Evolutionary conservation across 2,329 filamentous ascomycete species (phyloP).

Genomic region (Neophaeococcomyces mojaviensis): DNA sequence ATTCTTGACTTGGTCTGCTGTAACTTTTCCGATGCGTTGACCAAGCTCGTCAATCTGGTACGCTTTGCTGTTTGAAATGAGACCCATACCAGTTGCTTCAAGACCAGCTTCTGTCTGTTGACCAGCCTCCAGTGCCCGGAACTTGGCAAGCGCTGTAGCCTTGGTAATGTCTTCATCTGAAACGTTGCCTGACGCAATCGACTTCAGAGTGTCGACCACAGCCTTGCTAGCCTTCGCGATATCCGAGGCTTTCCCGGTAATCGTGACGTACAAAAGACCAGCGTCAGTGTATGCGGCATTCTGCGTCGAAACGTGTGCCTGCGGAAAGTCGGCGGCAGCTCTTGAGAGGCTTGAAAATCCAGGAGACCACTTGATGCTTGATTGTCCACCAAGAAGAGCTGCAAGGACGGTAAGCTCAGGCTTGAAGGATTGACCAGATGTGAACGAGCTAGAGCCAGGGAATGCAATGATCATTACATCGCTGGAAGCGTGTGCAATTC

Average conservation of each 20-base stretch:
- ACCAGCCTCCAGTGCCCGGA: conserved; percentile 74
- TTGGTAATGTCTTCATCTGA: conserved; percentile 82
- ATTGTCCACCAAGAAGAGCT: conserved; percentile 80
- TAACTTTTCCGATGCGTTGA: conserved; percentile 72
- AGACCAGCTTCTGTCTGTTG: conserved; percentile 72
- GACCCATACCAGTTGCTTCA: conserved; percentile 73
- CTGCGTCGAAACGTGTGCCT: conserved; percentile 62
- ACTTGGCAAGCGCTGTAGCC: conserved; percentile 88
- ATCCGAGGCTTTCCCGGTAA: conserved; percentile 65
- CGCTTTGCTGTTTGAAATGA: conserved; percentile 72
- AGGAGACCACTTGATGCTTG: conserved; percentile 88
- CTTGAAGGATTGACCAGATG: conserved; percentile 65
- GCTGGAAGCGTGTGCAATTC: conserved; percentile 65
- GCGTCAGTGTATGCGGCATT: conserved; percentile 89
- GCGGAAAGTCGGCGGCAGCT: conserved; percentile 59
- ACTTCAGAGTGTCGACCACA: conserved; percentile 74
- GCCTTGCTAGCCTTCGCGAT: conserved; percentile 68
- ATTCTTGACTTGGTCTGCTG: conserved; percentile 73
- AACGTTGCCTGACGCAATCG: conserved; percentile 66
- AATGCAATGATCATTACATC: conserved; percentile 88
- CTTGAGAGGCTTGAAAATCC: conserved; percentile 89
- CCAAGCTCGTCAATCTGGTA: conserved; percentile 76
- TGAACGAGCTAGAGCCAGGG: conserved; percentile 74
- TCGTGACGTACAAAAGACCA: conserved; percentile 75
- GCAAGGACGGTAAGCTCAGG: conserved; percentile 82